phyloP scores from a whole-genome alignment of 768 basidiomycete species.

The Cubamyces sp. region DNA sequence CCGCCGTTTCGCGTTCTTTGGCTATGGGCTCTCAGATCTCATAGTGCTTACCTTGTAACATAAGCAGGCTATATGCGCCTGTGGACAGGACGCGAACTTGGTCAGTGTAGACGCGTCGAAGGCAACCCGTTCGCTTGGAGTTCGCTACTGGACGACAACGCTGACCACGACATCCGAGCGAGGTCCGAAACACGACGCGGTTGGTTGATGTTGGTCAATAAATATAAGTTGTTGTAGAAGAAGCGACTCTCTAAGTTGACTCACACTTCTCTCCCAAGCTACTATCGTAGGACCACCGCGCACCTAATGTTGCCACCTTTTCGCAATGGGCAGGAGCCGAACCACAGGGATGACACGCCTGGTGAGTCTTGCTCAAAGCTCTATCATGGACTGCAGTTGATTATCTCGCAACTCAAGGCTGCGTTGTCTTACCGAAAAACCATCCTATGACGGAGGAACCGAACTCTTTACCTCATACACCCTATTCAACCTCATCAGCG shows the following conservation, averaged over 20 bases:
- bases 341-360: not conserved
- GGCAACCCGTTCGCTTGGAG: not conserved
- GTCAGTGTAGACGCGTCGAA: not conserved
- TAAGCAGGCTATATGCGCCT: not conserved
- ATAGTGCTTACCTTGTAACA: too few relatives aligned
- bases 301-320: too few relatives aligned
- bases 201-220: not conserved
- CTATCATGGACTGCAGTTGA: too few relatives aligned
- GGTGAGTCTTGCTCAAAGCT: not conserved
- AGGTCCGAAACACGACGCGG: not conserved
- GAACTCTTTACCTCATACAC: conserved; percentile 1
- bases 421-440: not conserved
- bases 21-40: too few relatives aligned
- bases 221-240: too few relatives aligned
- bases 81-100: not conserved
- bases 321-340: too few relatives aligned
- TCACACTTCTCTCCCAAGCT: too few relatives aligned
- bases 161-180: not conserved
- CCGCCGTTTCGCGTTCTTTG: too few relatives aligned
- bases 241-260: too few relatives aligned
- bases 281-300: too few relatives aligned
- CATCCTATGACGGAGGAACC: conserved; percentile 12
- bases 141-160: not conserved
- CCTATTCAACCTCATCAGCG: not conserved
- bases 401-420: not conserved